A percentile compares a stretch with the other conserved stretches of the same genome.
phyloP scores from a whole-genome alignment of 257 asterid genomes.

The Phtheirospermum japonicum region DNA sequence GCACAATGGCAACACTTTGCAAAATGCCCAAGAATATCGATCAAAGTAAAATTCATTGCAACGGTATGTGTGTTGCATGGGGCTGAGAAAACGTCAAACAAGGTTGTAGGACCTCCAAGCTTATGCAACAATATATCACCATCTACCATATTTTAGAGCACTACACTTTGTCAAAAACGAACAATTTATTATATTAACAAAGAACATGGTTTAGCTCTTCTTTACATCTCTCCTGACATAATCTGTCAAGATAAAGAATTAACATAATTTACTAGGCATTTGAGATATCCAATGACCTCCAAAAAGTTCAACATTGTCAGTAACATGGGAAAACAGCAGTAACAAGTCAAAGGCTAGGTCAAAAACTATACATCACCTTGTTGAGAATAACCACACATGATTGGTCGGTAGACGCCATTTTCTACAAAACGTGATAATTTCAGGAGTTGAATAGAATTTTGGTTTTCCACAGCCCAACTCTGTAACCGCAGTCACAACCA shows the following conservation, averaged over 20 bases:
- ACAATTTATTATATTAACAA: background rate
- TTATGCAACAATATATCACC: constrained; percentile 8
- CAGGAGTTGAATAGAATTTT: constrained; percentile 89
- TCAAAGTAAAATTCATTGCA: constrained; percentile 5
- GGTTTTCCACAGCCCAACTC: constrained; percentile 93
- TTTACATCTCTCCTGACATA: background rate
- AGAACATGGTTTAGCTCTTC: background rate
- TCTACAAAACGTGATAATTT: constrained; percentile 79
- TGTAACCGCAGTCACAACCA: constrained; percentile 94
- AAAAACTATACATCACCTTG: constrained; percentile 55
- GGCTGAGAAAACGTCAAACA: background rate
- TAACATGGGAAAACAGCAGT: background rate
- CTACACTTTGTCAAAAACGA: background rate
- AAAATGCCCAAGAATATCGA: background rate
- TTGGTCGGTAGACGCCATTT: constrained; percentile 94
- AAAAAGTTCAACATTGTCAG: background rate
- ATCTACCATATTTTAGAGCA: background rate
- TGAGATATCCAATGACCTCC: background rate
- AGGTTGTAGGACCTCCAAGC: constrained; percentile 1
- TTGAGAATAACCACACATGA: constrained; percentile 92
- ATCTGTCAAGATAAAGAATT: background rate
- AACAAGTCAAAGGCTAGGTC: constrained; percentile 13
- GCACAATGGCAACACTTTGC: constrained; percentile 3
- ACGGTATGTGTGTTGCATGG: background rate
- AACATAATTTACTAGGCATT: constrained; percentile 1